phyloP scores from a whole-genome alignment of 805 yeast genomes.

The Crinitomyces ghanaensis region DNA sequence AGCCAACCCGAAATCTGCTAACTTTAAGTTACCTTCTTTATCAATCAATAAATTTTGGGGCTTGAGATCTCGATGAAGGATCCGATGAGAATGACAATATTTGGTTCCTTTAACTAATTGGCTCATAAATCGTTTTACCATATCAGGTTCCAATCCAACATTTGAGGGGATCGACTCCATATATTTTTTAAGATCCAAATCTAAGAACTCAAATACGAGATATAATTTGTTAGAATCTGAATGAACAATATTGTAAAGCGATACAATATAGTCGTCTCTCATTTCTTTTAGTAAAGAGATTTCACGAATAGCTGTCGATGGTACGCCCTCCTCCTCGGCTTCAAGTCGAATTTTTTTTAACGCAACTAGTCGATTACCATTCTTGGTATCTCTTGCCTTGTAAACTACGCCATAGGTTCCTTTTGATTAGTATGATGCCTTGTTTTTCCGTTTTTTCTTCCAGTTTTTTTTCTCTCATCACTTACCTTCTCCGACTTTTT shows the following conservation, averaged over 20 bases:
- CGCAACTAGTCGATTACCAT: slow-evolving; percentile 91
- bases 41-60: slow-evolving; percentile 93
- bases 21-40: slow-evolving; percentile 86
- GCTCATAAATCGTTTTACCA: slow-evolving; percentile 88
- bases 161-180: slow-evolving; percentile 94
- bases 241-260: slow-evolving; percentile 88
- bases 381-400: slow-evolving; percentile 81
- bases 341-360: slow-evolving; percentile 89
- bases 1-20: slow-evolving; percentile 91
- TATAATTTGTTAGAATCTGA: slow-evolving; percentile 87
- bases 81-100: slow-evolving; percentile 90
- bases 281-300: slow-evolving; percentile 88
- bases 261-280: slow-evolving; percentile 85
- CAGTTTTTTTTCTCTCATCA: not conserved
- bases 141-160: slow-evolving; percentile 75
- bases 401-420: slow-evolving; percentile 97
- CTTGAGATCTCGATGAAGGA: slow-evolving; percentile 88
- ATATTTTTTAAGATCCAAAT: slow-evolving; percentile 87
- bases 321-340: slow-evolving; percentile 97
- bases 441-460: not conserved
- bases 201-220: slow-evolving; percentile 86
- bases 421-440: slow-evolving; percentile 10
- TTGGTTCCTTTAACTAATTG: slow-evolving; percentile 85
- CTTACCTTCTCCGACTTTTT: slow-evolving; percentile 91
- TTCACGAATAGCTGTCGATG: slow-evolving; percentile 95